These are phyloP conservation scores for Lanmaoa pseudosensibilis DNA, from an alignment of 768 basidiomycete genomes.

Conservation along the genomic window DNA sequence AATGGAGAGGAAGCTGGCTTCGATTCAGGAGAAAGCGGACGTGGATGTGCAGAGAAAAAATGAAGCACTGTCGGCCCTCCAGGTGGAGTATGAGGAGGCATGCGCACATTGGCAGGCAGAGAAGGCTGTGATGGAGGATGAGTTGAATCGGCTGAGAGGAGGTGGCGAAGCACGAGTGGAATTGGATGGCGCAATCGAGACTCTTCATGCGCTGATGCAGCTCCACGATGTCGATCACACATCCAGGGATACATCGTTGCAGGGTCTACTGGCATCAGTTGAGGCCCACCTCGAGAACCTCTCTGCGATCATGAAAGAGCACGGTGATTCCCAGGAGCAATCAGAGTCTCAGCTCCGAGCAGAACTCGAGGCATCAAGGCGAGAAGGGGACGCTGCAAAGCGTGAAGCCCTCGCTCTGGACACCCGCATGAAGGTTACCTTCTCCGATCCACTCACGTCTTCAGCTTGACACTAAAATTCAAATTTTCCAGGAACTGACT, in stretches of 20 bases:
- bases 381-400: constrained; percentile 51
- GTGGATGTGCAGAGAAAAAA: constrained; percentile 44
- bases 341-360: constrained; percentile 55
- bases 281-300: constrained; percentile 52
- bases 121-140: constrained; percentile 49
- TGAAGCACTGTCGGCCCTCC: constrained; percentile 38
- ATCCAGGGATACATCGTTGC: constrained; percentile 50
- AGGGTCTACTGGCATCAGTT: constrained; percentile 49
- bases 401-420: constrained; percentile 42
- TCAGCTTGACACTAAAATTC: neutral
- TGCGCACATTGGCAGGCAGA: constrained; percentile 53
- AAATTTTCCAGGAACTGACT: constrained; percentile 23
- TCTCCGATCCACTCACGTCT: neutral
- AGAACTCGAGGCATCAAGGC: constrained; percentile 55
- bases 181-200: constrained; percentile 48
- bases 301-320: constrained; percentile 43
- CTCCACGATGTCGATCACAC: constrained; percentile 54
- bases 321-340: constrained; percentile 42
- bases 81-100: constrained; percentile 43
- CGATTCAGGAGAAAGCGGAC: constrained; percentile 34
- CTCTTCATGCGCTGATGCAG: constrained; percentile 53
- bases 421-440: constrained; percentile 38
- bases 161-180: constrained; percentile 45
- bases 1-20: constrained; percentile 40
- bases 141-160: constrained; percentile 45